A percentile compares a stretch with the other conserved stretches of the same genome.
phyloP scores from a whole-genome alignment of 2,329 filamentous ascomycete genomes.

The Ascochyta lentis region DNA sequence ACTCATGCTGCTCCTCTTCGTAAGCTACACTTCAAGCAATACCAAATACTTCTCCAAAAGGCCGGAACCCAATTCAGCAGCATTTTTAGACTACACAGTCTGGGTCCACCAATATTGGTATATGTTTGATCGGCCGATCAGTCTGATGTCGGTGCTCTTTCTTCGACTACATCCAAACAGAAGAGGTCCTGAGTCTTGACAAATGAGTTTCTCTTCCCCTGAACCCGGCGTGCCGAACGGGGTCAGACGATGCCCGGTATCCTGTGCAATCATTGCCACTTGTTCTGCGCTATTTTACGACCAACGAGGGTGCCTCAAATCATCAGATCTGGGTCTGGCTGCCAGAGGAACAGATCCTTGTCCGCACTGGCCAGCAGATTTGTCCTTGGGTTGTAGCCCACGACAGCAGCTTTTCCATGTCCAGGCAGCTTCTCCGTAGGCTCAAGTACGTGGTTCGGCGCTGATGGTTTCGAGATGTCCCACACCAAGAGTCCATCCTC shows the following conservation, averaged over 20 bases:
- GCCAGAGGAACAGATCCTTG: constrained; percentile 67
- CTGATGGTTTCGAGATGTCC: constrained; percentile 68
- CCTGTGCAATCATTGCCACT: background rate
- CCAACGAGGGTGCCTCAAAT: constrained; percentile 25
- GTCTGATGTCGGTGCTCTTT: background rate
- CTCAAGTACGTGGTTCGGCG: constrained; percentile 65
- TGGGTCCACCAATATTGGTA: background rate
- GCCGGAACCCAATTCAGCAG: background rate
- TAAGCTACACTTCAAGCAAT: background rate
- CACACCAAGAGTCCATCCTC: constrained; percentile 80
- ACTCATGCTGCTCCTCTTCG: background rate
- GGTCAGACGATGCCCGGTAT: background rate
- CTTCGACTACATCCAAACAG: background rate
- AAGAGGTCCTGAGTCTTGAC: background rate
- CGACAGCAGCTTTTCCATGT: constrained; percentile 68
- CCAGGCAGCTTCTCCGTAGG: constrained; percentile 71
- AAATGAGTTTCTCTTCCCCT: background rate
- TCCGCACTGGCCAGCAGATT: constrained; percentile 93
- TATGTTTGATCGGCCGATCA: background rate
- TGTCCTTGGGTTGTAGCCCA: constrained; percentile 88
- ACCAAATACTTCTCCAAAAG: background rate
- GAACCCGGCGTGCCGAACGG: background rate
- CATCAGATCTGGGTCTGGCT: constrained; percentile 54
- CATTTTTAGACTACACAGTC: background rate
- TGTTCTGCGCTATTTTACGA: background rate